phyloP scores from a whole-genome alignment of 2,329 filamentous ascomycete genomes.

The Colletotrichum brevisporum region DNA sequence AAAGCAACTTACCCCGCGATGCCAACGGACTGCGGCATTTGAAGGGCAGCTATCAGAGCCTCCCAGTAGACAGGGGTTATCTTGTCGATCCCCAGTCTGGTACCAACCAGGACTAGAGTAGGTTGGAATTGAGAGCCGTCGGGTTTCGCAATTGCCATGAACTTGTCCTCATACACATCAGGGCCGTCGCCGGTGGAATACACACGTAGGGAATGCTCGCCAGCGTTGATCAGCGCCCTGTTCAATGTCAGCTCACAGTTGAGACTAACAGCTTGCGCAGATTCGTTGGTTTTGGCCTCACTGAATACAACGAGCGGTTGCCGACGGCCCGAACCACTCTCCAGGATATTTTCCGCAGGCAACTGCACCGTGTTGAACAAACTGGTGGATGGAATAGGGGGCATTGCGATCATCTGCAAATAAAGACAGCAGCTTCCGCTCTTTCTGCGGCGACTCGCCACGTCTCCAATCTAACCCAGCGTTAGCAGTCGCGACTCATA shows the following conservation, averaged over 20 bases:
- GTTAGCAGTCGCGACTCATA: slow-evolving; percentile 14
- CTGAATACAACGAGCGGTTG: slow-evolving; percentile 95
- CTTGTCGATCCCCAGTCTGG: slow-evolving; percentile 91
- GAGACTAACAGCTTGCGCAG: slow-evolving; percentile 17
- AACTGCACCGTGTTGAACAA: slow-evolving; percentile 88
- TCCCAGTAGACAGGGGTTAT: slow-evolving; percentile 97
- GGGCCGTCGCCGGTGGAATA: slow-evolving; percentile 92
- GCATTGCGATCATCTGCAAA: slow-evolving; percentile 91
- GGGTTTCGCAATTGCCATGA: slow-evolving; percentile 82
- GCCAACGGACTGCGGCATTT: slow-evolving; percentile 93
- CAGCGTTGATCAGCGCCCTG: slow-evolving; percentile 81
- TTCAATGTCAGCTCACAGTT: background rate
- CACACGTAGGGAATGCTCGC: slow-evolving; percentile 76
- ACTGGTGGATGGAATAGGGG: slow-evolving; percentile 94
- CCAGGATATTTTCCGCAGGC: slow-evolving; percentile 95
- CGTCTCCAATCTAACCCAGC: slow-evolving; percentile 78
- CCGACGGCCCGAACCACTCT: slow-evolving; percentile 99
- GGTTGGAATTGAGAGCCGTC: slow-evolving; percentile 79
- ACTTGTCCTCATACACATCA: slow-evolving; percentile 92
- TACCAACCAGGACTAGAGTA: slow-evolving; percentile 90
- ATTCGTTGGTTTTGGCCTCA: slow-evolving; percentile 60
- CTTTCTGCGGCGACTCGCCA: slow-evolving; percentile 68
- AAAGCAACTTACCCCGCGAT: slow-evolving; percentile 83
- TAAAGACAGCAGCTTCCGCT: slow-evolving; percentile 80
- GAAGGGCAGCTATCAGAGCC: slow-evolving; percentile 86